Base-by-base conservation (phyloP, 352 stramenopile species). In the Stramenopiles sp. region DNA sequence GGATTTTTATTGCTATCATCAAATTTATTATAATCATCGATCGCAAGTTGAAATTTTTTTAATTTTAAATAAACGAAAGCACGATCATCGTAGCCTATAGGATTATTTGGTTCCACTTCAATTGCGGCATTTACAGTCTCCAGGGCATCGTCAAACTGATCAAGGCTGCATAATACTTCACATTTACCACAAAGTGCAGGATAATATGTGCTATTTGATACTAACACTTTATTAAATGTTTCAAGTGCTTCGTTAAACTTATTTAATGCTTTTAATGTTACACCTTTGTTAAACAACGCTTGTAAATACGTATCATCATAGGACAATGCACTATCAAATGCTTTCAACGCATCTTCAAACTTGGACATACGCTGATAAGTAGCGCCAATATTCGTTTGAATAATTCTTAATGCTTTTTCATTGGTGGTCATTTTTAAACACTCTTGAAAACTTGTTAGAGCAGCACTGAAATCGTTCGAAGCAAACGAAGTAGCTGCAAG, bases 231-330 rank as follows among this genome's bases (percentile, higher is more conserved):
- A 6, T 82, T 79, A 38, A 82, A 82, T 30, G 74, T 31, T 13
- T 27, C 43, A 20, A 82, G 32, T 6, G 80, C 78, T 77, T 81
- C 80, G 7, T 31, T 69, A 20, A 82, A 63, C 30, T 32, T 65
- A 1, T 79, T 77, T 7, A 73, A 33, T n/a, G 74, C 78, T 32
- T 79, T 77, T 32, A 74, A 65, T 31, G 77, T 79, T 0, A 79
- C 80, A 29, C 38, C 80, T 27, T 78, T 63, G n/a, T 82, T 82
- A 38, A 79, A 80, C 65, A 77, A 81, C 6, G 63, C 77, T 38
- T 82, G 78, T 31, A 69, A 78, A 1, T 80, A 78, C 30, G 30
- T 7, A 31, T 43, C 43, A 31, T 82, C 38, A 32, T 81, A 30
- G 0, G 32, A 63, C 30, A 82, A 74, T 4, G 80, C 80, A 6